Percentiles rank a stretch among this genome's conserved stretches.
phyloP scores from a whole-genome alignment of 1,284 basidiomycete species.

The Sporisorium scitamineum region DNA sequence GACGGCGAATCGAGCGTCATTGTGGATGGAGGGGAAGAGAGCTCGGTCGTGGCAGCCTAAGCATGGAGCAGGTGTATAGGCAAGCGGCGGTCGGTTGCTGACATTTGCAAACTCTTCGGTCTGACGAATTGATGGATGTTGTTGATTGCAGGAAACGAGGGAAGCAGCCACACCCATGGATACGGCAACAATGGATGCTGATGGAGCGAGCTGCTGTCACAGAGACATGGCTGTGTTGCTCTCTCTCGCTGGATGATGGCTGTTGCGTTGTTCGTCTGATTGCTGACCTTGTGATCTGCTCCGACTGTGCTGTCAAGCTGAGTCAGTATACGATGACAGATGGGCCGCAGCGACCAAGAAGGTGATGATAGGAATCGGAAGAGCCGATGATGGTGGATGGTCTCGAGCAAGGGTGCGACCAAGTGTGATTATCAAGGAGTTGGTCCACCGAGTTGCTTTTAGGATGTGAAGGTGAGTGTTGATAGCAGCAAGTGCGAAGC shows the following conservation, averaged over 20 bases:
- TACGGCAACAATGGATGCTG: background rate
- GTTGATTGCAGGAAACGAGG: background rate
- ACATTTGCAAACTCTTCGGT: background rate
- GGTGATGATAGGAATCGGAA: background rate
- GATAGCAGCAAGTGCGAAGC: background rate
- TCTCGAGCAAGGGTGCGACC: background rate
- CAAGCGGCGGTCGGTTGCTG: background rate
- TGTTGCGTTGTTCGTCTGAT: background rate
- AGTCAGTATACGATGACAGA: background rate
- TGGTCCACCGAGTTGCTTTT: background rate
- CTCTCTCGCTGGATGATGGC: background rate
- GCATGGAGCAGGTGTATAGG: background rate
- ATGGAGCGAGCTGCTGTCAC: background rate
- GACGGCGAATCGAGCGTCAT: constrained; percentile 25
- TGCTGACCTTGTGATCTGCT: background rate
- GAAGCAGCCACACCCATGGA: background rate
- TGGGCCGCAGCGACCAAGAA: background rate
- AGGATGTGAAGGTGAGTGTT: background rate
- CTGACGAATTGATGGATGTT: background rate
- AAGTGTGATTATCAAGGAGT: background rate
- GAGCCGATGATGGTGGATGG: background rate
- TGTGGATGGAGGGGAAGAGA: background rate
- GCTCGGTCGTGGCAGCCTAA: background rate
- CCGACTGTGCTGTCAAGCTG: background rate
- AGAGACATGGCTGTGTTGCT: constrained; percentile 2